phyloP scores from a whole-genome alignment of 2,329 filamentous ascomycete genomes.

The Aspergillus glaucus region DNA sequence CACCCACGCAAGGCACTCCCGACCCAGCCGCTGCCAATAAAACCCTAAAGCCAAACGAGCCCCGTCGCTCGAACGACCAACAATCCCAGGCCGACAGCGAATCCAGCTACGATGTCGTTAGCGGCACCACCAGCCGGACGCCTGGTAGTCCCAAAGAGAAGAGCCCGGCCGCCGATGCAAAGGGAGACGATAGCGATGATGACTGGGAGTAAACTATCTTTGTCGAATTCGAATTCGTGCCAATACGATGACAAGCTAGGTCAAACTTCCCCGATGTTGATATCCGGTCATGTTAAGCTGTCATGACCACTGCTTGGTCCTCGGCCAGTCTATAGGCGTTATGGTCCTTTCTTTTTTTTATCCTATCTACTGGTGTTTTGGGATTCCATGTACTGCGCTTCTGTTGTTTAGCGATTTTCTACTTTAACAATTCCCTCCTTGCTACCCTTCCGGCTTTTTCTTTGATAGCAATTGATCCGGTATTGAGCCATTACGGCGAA shows the following conservation, averaged over 20 bases:
- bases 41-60: slow-evolving; percentile 56
- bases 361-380: slow-evolving; percentile 1
- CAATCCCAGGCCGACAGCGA: slow-evolving; percentile 90
- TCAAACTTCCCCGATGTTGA: neutral
- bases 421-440: slow-evolving; percentile 7
- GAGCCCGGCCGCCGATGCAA: slow-evolving; percentile 26
- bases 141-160: slow-evolving; percentile 58
- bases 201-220: slow-evolving; percentile 63
- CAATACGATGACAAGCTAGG: neutral
- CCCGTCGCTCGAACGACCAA: slow-evolving; percentile 73
- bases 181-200: slow-evolving; percentile 59
- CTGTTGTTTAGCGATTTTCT: slow-evolving; percentile 12
- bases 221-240: too few relatives aligned
- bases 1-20: slow-evolving; percentile 23
- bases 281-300: neutral
- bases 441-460: slow-evolving; percentile 1
- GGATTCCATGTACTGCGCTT: slow-evolving; percentile 5
- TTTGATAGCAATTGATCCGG: neutral
- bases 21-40: slow-evolving; percentile 31
- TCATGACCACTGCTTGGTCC: slow-evolving; percentile 12
- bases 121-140: slow-evolving; percentile 70
- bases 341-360: slow-evolving; percentile 1
- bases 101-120: slow-evolving; percentile 91
- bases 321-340: slow-evolving; percentile 9
- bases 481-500: neutral